These are phyloP conservation scores for Tillandsia leiboldiana DNA, from an alignment of 176 grass and related monocot species.

Conservation along the genomic window DNA sequence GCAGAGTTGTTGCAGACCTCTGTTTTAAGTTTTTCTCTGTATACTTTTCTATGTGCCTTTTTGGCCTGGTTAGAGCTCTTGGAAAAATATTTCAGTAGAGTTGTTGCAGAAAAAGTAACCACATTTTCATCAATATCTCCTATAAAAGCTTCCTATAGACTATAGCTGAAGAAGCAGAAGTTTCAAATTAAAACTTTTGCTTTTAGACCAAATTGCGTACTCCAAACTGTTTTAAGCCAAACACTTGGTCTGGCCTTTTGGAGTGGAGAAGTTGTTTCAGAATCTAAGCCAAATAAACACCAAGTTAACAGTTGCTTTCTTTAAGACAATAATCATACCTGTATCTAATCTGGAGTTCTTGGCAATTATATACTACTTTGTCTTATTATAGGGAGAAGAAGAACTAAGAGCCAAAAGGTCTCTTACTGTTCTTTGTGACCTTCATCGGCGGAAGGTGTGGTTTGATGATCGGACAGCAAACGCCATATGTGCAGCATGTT, in stretches of 20 bases:
- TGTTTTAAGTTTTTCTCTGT: not conserved
- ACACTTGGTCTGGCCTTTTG: too few relatives aligned
- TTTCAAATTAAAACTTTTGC: too few relatives aligned
- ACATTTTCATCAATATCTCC: too few relatives aligned
- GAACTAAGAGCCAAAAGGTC: constrained; percentile 81
- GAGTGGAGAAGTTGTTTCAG: too few relatives aligned
- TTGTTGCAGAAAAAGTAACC: too few relatives aligned
- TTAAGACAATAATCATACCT: not conserved
- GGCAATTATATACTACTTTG: not conserved
- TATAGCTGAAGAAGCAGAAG: too few relatives aligned
- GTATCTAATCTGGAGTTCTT: not conserved
- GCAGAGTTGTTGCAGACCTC: not conserved
- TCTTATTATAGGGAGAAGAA: constrained; percentile 55
- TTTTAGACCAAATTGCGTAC: too few relatives aligned
- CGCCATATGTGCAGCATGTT: constrained; percentile 86
- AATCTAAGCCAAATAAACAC: too few relatives aligned
- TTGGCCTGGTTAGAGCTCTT: too few relatives aligned
- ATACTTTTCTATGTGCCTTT: not conserved
- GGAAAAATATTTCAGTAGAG: too few relatives aligned
- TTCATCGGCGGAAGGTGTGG: constrained; percentile 85
- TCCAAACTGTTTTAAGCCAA: too few relatives aligned
- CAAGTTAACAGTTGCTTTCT: not conserved
- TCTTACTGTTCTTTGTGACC: constrained; percentile 77
- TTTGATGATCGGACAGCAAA: constrained; percentile 90
- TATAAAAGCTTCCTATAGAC: too few relatives aligned